Base-by-base conservation (phyloP, 768 basidiomycete species). In the Guyanaporus albipodus region DNA sequence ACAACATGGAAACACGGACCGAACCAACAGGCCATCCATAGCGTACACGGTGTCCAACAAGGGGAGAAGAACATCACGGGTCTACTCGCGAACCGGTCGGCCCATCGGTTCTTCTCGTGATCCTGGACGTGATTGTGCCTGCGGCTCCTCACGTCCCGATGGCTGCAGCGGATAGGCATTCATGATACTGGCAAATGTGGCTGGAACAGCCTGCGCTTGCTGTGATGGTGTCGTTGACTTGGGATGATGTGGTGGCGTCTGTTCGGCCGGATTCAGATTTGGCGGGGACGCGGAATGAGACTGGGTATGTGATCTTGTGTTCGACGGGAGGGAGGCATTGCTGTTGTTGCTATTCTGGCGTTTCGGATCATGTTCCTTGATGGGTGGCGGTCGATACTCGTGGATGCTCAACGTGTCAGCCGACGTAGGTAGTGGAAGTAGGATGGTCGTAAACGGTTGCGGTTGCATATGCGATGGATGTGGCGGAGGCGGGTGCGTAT, bases 111-210 rank as follows among this genome's bases (percentile, higher is more conserved):
- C 43, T 2, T 67, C 66, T 41, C 65, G 58, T 24, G 62, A 60
- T 7, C 53, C 56, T 8, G 64, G 57, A 40, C 60, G 63, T 14
- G 62, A 61, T 24, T 56, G 61, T 15, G 48, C 52, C 8, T 58
- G 56, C 7, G 63, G 50, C 14, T 60, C 57, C 8, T 54, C 64
- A 15, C 55, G 60, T 10, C 29, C 47, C 17, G 59, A 51, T 15
- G 55, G 51, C 24, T 64, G 62, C 1, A 68, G 61, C 8, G 80
- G 73, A 60, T 83, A 84, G n/a, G 82, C 82, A 54, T 82, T 78
- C 82, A 86, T 80, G 52, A 86, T 83, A 49, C 76, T 80, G 27
- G 81, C 85, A 59, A 85, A 78, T 43, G 81, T 76, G 22, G 80
- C 68, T 2, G 79, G 74, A 8, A 76, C 67, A 0, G 70, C 54